Evolutionary conservation across 139 green algal species (phyloP), one percentile per base, ranked within the genome.

Genomic region (Chlamydomonas sp.): DNA sequence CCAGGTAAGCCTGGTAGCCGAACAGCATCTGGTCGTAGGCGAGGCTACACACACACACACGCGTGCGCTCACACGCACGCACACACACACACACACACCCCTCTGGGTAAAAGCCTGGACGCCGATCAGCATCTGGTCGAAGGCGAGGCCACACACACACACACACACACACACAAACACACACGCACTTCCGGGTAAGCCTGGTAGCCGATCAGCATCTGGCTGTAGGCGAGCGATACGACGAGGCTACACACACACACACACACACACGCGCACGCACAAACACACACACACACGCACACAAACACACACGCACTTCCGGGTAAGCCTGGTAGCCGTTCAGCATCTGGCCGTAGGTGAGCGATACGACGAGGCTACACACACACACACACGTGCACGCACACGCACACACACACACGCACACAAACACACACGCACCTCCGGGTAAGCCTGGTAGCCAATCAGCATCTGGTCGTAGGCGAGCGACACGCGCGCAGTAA

Each of bases 381-480:
- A 54, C 20, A 54, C 20, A 54, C 43, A 54, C 13, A 54, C 43
- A 36, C 30, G 5, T 8, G 43, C 58, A 26, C 30, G 5, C 38
- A 66, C 10, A 66, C 43, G 22, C 6, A 35, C 5, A 10, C 58
- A 30, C 49, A 89, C 82, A n/a, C 13, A 54, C 43, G 20, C 16
- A 54, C 20, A 54, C 43, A 54, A 43, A 39, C 31, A 66, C 58
- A 66, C 54, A 34, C 65, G 28, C 57, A 89, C 83, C 70, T 96
- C 92, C 5, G 92, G 90, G 72, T 88, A 88, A 67, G 84, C 72
- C 58, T 81, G 68, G 20, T 95, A 79, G 33, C 67, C 73, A 54
- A 89, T 88, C 26, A 97, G 82, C 1, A 79, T 81, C 71, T 97
- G 91, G 58, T 95, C 84, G 73, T 89, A 95, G 0, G 90, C 85